A percentile compares a stretch with the other conserved stretches of the same genome.
phyloP scores from a whole-genome alignment of 2,329 filamentous ascomycete species.

The Rasamsonia emersonii region DNA sequence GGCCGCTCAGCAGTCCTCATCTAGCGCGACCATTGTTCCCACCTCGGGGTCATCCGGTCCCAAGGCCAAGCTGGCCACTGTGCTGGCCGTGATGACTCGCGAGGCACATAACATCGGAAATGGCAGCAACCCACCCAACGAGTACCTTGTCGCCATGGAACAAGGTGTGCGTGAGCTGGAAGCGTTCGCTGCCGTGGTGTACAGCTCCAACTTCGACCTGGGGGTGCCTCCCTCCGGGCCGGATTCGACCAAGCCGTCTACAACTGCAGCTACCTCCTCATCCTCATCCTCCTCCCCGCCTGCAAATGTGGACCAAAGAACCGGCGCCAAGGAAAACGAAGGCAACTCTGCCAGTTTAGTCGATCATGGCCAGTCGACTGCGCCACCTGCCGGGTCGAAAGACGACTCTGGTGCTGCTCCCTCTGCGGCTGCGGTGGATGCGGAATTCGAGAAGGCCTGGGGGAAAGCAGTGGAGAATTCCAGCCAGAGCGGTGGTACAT shows the following conservation, averaged over 20 bases:
- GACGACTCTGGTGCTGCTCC: constrained; percentile 5
- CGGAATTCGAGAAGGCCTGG: constrained; percentile 28
- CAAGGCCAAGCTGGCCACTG: constrained; percentile 72
- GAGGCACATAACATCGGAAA: constrained; percentile 86
- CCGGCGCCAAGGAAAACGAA: constrained; percentile 7
- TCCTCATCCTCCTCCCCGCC: constrained; percentile 14
- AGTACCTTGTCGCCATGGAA: constrained; percentile 37
- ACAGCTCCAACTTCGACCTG: constrained; percentile 39
- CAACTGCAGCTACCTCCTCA: constrained; percentile 5
- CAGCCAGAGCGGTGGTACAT: constrained; percentile 5
- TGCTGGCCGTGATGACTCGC: constrained; percentile 79
- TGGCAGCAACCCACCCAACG: constrained; percentile 43
- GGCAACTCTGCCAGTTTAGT: constrained; percentile 3
- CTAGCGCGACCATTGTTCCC: constrained; percentile 34
- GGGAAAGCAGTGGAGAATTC: constrained; percentile 23
- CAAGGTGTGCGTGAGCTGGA: constrained; percentile 40
- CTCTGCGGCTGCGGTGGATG: constrained; percentile 12
- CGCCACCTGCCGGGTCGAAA: too few species aligned
- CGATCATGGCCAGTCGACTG: not conserved
- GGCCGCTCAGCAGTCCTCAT: constrained; percentile 35
- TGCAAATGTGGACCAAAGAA: constrained; percentile 15
- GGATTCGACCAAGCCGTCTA: constrained; percentile 9
- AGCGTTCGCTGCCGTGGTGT: constrained; percentile 42
- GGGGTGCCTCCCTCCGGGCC: constrained; percentile 19
- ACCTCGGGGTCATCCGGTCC: constrained; percentile 25